Evolutionary conservation across 2,329 filamentous ascomycete genomes (phyloP), one percentile per base, ranked within the genome.

Genomic region (Dichotomopilus funicola): DNA sequence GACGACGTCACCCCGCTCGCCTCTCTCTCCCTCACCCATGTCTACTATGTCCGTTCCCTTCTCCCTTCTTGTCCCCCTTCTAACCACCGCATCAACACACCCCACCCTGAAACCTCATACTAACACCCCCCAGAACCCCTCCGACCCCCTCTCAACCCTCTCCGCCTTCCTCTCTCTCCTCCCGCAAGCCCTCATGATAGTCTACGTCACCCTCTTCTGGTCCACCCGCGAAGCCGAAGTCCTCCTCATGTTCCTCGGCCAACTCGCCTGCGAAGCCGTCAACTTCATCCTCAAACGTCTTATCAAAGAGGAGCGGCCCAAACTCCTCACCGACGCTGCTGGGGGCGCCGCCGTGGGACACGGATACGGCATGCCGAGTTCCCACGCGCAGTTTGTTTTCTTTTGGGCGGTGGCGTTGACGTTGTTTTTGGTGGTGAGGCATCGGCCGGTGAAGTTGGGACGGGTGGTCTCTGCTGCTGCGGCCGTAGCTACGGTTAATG

Each of bases 361-460:
- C 71, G 94, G 94, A 61, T 99, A 99, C 68, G 95, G 94, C 64
- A 99, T 99, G 95, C 94, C 94, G 52, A 80, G 76, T 61, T 96
- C 91, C 40, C 94, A 99, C 73, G 88, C 94, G 7, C 94, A 99
- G 74, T 99, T 96, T 70, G 88, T 92, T 59, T 81, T 87, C 54
- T 99, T 90, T 76, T 97, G 96, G 80, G 87, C 89, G 56, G 75
- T 95, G 55, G 94, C 88, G 59, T 74, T 97, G 57, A 78, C 83
- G 31, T 77, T 99, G 19, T 97, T 97, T 75, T 79, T 99, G 45
- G 79, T 96, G 46, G 75, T 91, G 58, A 82, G 92, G 58, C 91
- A 96, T 71, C 76, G 78, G 5, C 86, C 51, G 19, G 51, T 42
- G 49, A 45, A 49, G 48, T 37, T 51, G 19, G 57, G 40, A 35